A percentile compares a stretch with the other conserved stretches of the same genome.
Evolutionary conservation across 2,329 filamentous ascomycete genomes (phyloP).

Genomic region (Aspergillus arachidicola): DNA sequence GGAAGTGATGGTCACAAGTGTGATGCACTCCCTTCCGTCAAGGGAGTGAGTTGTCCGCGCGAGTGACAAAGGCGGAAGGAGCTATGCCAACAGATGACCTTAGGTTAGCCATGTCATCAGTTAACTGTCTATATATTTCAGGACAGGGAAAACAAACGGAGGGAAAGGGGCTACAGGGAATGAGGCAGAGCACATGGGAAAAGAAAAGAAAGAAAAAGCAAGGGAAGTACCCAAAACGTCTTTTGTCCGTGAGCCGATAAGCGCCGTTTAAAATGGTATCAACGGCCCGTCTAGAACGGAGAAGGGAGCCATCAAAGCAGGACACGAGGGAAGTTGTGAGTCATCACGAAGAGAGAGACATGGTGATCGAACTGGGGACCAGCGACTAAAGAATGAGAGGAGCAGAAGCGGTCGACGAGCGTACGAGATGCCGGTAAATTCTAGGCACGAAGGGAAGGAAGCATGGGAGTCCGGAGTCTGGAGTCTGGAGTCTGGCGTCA

Average conservation of each 20-base stretch:
- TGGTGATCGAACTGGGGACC: background rate
- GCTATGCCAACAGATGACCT: constrained; percentile 15
- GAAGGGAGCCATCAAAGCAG: constrained; percentile 16
- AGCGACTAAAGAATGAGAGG: constrained; percentile 10
- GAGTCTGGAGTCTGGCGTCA: constrained; percentile 25
- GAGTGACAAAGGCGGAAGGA: constrained; percentile 12
- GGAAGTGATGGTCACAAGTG: constrained; percentile 17
- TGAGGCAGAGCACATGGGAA: too few species aligned
- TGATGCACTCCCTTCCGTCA: constrained; percentile 8
- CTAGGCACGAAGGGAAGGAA: constrained; percentile 14
- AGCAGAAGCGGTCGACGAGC: constrained; percentile 14
- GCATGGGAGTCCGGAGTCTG: constrained; percentile 4
- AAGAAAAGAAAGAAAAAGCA: background rate
- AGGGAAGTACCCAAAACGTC: constrained; percentile 8
- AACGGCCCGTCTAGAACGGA: constrained; percentile 2
- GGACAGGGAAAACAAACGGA: background rate
- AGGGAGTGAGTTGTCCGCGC: constrained; percentile 15
- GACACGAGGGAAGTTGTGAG: constrained; percentile 1
- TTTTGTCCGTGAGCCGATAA: constrained; percentile 17
- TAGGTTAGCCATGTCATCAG: constrained; percentile 10
- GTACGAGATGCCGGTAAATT: constrained; percentile 15
- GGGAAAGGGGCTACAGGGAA: constrained; percentile 1
- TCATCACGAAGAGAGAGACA: constrained; percentile 16
- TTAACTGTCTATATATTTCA: background rate
- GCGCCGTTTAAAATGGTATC: constrained; percentile 8